Conservation (phyloP, 148 eudicot genomes). For the Rhododendron ferrugineum region DNA sequence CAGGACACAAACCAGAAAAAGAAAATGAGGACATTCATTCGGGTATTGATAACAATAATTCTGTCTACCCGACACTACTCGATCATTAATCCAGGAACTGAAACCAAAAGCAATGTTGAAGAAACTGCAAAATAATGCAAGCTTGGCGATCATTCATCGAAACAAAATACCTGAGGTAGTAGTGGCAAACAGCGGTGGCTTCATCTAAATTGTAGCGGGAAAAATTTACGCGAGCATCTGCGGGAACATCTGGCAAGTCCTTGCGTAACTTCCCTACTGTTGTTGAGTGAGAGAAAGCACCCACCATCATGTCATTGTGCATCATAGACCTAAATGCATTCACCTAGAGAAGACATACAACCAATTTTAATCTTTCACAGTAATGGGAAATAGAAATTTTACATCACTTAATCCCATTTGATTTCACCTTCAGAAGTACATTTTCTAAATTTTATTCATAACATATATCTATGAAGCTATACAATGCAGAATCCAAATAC, state of each 20-base stretch:
- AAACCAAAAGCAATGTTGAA: neutral
- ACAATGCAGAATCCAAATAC: neutral
- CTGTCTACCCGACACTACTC: neutral
- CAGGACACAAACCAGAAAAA: neutral
- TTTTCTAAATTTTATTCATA: neutral
- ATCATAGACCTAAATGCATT: slow-evolving; percentile 92
- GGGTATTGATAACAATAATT: neutral
- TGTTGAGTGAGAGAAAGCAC: slow-evolving; percentile 98
- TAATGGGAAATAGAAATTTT: neutral
- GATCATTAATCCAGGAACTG: neutral
- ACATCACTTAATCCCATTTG: neutral
- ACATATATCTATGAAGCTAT: neutral
- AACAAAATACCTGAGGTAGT: slow-evolving; percentile 70
- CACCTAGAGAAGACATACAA: slow-evolving; percentile 36
- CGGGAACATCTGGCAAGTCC: slow-evolving; percentile 83
- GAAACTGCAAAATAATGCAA: neutral
- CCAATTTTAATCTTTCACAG: neutral
- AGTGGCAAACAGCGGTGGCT: slow-evolving; percentile 81
- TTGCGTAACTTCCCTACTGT: slow-evolving; percentile 86
- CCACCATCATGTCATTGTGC: slow-evolving; percentile 94
- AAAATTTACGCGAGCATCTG: slow-evolving; percentile 60
- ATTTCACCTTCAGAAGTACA: neutral
- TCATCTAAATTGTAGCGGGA: slow-evolving; percentile 78
- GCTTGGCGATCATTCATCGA: neutral
- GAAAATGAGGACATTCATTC: neutral